phyloP scores from a whole-genome alignment of 2,329 filamentous ascomycete genomes.

The Drechmeria coniospora region DNA sequence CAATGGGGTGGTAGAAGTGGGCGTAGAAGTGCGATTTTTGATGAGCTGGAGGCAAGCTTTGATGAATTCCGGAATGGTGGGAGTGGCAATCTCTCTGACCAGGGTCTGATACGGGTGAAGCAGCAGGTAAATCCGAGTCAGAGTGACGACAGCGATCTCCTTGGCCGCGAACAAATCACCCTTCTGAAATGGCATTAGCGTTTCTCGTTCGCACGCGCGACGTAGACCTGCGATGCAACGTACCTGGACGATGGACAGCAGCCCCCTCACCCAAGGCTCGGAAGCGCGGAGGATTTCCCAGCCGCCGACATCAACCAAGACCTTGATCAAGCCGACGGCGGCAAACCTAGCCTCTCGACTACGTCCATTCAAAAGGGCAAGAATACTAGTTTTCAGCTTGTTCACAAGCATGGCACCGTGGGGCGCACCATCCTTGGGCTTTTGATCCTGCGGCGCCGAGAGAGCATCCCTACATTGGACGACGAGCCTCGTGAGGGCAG shows the following conservation, averaged over 20 bases:
- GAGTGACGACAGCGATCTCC: constrained; percentile 57
- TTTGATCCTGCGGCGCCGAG: constrained; percentile 44
- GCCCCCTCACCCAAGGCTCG: constrained; percentile 60
- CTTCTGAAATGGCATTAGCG: constrained; percentile 35
- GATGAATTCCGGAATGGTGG: constrained; percentile 60
- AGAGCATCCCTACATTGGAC: constrained; percentile 43
- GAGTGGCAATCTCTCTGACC: constrained; percentile 75
- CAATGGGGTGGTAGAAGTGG: constrained; percentile 17
- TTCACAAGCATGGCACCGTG: constrained; percentile 60
- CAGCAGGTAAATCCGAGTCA: constrained; percentile 72
- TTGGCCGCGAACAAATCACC: constrained; percentile 62
- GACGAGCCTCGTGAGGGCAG: constrained; percentile 49
- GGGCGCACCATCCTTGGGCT: constrained; percentile 43
- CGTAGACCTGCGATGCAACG: neutral
- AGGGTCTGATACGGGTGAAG: constrained; percentile 72
- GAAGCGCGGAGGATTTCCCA: constrained; percentile 65
- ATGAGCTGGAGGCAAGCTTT: constrained; percentile 55
- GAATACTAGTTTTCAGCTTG: constrained; percentile 66
- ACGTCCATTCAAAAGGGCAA: constrained; percentile 63
- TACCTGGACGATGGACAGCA: constrained; percentile 61
- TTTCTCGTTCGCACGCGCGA: neutral
- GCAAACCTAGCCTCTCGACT: constrained; percentile 61
- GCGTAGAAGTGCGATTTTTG: constrained; percentile 23
- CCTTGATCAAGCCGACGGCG: constrained; percentile 65
- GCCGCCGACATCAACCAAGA: constrained; percentile 66